phyloP scores from a whole-genome alignment of 441 rosid species.

The Aleurites moluccanus region DNA sequence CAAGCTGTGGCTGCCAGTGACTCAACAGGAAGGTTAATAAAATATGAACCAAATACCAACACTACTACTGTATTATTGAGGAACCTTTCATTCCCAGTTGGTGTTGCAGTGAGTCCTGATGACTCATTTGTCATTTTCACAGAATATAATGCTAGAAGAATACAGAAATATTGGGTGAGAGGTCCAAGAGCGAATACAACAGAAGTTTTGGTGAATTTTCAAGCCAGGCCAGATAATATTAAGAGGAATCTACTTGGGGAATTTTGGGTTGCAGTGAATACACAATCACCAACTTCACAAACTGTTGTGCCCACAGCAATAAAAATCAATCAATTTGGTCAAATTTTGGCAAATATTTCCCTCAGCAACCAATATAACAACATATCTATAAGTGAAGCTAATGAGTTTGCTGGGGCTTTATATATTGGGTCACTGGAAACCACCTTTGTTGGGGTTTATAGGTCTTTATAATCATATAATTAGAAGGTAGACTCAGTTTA shows the following conservation, averaged over 20 bases:
- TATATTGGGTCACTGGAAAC: slow-evolving; percentile 11
- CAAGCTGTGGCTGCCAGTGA: not conserved
- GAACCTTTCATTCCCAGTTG: slow-evolving; percentile 29
- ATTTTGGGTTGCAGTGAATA: not conserved
- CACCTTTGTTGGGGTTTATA: not conserved
- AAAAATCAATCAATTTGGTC: slow-evolving; percentile 1
- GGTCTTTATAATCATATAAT: too few relatives aligned
- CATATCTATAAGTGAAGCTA: not conserved
- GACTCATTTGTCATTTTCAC: slow-evolving; percentile 27
- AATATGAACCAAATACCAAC: slow-evolving; percentile 40
- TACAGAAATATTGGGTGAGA: slow-evolving; percentile 20
- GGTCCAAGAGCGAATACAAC: slow-evolving; percentile 13
- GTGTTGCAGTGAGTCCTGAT: slow-evolving; percentile 18
- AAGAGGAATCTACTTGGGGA: not conserved
- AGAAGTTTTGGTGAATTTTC: not conserved
- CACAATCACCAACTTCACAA: not conserved
- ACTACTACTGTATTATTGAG: slow-evolving; percentile 9
- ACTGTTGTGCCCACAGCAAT: not conserved
- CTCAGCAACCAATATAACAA: not conserved
- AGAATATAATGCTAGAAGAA: slow-evolving; percentile 16
- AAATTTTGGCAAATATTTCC: not conserved
- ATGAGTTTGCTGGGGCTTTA: not conserved
- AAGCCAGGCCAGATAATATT: slow-evolving; percentile 18
- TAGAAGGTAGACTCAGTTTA: too few relatives aligned
- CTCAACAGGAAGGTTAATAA: slow-evolving; percentile 31